phyloP scores from a whole-genome alignment of 2,329 filamentous ascomycete species.

The Colletotrichum sp. region DNA sequence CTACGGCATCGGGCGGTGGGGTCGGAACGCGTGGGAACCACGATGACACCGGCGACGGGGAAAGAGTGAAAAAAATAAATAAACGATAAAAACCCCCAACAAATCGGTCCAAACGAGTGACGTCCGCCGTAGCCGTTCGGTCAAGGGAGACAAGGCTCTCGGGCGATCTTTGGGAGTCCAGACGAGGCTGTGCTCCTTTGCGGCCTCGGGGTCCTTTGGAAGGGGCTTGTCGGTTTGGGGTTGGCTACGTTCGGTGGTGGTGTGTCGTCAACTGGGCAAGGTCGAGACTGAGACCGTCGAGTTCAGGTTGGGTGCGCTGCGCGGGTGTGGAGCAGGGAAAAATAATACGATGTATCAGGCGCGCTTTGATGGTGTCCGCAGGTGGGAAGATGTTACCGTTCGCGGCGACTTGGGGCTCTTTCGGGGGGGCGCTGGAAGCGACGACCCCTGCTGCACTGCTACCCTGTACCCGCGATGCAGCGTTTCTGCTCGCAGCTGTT shows the following conservation, averaged over 20 bases:
- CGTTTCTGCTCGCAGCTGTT: not conserved
- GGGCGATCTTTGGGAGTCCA: not conserved
- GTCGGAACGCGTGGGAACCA: conserved; percentile 7
- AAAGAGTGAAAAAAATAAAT: not conserved
- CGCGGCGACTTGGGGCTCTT: conserved; percentile 8
- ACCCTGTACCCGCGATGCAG: conserved; percentile 3
- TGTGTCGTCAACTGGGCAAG: not conserved
- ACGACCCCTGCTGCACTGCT: conserved; percentile 9
- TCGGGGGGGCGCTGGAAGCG: conserved; percentile 1
- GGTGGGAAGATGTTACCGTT: conserved; percentile 19
- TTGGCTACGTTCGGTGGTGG: not conserved
- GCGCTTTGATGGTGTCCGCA: conserved; percentile 5
- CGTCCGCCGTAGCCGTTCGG: not conserved
- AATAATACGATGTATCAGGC: conserved; percentile 20
- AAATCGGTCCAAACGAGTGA: not conserved
- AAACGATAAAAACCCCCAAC: not conserved
- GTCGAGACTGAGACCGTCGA: conserved; percentile 1
- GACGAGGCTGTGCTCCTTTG: conserved; percentile 16
- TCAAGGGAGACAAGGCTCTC: conserved; percentile 4
- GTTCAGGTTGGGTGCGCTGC: not conserved
- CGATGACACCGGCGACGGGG: not conserved
- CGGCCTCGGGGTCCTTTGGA: not conserved
- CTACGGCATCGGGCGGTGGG: conserved; percentile 17
- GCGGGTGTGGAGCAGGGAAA: conserved; percentile 15
- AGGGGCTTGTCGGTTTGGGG: not conserved